Evolutionary conservation across 129 eudicot species (phyloP).

Genomic region (Arctium minus): DNA sequence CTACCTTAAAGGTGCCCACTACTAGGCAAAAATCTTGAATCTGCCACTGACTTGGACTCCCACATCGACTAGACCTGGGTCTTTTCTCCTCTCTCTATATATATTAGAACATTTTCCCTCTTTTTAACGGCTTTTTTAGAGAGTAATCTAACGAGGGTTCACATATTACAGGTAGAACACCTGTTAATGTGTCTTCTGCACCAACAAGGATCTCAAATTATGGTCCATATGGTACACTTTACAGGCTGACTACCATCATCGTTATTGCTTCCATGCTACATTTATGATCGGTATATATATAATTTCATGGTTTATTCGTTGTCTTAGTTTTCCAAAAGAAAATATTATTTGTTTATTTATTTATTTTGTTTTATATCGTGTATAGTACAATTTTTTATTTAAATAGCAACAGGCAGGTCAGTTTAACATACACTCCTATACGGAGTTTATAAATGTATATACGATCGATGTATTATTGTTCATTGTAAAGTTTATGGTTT

Average conservation of each 20-base stretch:
- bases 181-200: constrained; percentile 71
- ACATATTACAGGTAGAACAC: constrained; percentile 39
- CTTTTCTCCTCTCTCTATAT: too few relatives aligned
- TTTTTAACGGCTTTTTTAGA: too few relatives aligned
- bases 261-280: constrained; percentile 42
- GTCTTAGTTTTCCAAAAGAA: neutral
- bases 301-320: neutral
- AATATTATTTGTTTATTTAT: neutral
- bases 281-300: neutral
- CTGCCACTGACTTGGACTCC: too few relatives aligned
- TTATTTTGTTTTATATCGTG: constrained; percentile 1
- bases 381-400: neutral
- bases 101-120: too few relatives aligned
- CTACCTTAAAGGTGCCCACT: too few relatives aligned
- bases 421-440: neutral
- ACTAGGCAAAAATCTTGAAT: too few relatives aligned
- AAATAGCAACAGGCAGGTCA: neutral
- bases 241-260: constrained; percentile 27
- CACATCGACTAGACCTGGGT: too few relatives aligned
- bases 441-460: neutral
- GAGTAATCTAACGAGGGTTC: neutral
- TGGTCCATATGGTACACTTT: constrained; percentile 37
- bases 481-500: neutral
- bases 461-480: neutral
- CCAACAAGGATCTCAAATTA: constrained; percentile 50